A percentile compares a stretch with the other conserved stretches of the same genome.
Evolutionary conservation across 75 land plant genomes (phyloP).

Genomic region (Picea glauca): DNA sequence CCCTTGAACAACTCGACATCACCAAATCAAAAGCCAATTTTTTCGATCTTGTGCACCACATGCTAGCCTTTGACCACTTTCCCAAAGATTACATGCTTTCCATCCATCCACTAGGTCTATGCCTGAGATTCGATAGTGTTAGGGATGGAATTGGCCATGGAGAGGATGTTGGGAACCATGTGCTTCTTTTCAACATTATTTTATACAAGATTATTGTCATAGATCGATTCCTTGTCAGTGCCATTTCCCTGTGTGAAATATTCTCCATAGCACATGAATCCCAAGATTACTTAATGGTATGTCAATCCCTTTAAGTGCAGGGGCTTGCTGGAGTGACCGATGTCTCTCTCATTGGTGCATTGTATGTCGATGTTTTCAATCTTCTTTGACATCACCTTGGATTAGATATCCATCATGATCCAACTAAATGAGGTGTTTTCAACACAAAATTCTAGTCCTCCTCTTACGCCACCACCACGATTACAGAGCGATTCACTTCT

Average conservation of each 20-base stretch:
- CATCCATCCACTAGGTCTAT: too few relatives aligned
- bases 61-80: too few relatives aligned
- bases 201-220: constrained; percentile 56
- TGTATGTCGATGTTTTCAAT: constrained; percentile 85
- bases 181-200: constrained; percentile 68
- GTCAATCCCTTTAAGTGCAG: constrained; percentile 73
- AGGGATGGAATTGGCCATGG: constrained; percentile 79
- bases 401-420: constrained; percentile 73
- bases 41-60: too few relatives aligned
- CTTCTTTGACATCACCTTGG: constrained; percentile 48
- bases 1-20: too few relatives aligned
- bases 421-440: constrained; percentile 56
- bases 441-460: too few relatives aligned
- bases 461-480: too few relatives aligned
- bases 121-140: constrained; percentile 73
- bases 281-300: constrained; percentile 84
- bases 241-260: constrained; percentile 76
- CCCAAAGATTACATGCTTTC: too few relatives aligned
- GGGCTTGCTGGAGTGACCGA: constrained; percentile 54
- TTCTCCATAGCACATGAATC: constrained; percentile 91
- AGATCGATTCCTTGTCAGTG: constrained; percentile 77
- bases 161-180: constrained; percentile 59
- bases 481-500: too few relatives aligned
- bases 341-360: constrained; percentile 85
- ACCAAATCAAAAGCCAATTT: too few relatives aligned